Evolutionary conservation across 2,329 filamentous ascomycete species (phyloP), one percentile per base, ranked within the genome.

Genomic region (Pestalotiopsis sp.): DNA sequence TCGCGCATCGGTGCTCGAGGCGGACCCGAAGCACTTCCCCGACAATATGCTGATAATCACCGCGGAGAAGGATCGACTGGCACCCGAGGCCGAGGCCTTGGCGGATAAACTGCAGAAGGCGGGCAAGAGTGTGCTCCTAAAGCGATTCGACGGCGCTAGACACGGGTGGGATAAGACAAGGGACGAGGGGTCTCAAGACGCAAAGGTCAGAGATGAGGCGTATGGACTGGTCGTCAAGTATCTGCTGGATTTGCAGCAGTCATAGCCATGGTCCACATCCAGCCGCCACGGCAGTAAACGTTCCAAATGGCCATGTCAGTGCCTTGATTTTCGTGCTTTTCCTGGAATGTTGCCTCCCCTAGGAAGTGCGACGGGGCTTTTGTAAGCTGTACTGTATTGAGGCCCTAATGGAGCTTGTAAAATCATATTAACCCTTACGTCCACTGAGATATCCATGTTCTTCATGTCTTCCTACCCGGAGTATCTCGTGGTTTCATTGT

Each of bases 1-100:
- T 0, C 70, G 72, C 17, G 73, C 78, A 6, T 82, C 79, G 0
- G 80, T 81, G 0, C 66, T 74, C 26, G 76, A 73, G n/a, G 76
- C 76, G 0, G 69, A 75, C 1, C 55, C 68, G 2, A 66, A 14
- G 5, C 60, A 63, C 24, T 64, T 60, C 38, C 65, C 69, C 17
- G 26, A 56, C 24, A 3, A 68, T 20, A 58, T 75, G 17, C 61
- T 81, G 20, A 69, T 82, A 10, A 67, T 82, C 62, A 77, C 78
- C 1, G 76, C 73, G 6, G 79, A 75, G 3, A 73, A 77, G 1
- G 81, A 83, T 71, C 69, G 67, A n/a, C 73, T 82, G 30, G 75
- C 73, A 0, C 72, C 73, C 1, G 81, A 83, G 66, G 75, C 74
- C 0, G 76, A 80, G 61, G 73, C 66, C 10, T 71, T 82, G 22